phyloP scores from a whole-genome alignment of 2,329 filamentous ascomycete species.

The Clonostachys chloroleuca region DNA sequence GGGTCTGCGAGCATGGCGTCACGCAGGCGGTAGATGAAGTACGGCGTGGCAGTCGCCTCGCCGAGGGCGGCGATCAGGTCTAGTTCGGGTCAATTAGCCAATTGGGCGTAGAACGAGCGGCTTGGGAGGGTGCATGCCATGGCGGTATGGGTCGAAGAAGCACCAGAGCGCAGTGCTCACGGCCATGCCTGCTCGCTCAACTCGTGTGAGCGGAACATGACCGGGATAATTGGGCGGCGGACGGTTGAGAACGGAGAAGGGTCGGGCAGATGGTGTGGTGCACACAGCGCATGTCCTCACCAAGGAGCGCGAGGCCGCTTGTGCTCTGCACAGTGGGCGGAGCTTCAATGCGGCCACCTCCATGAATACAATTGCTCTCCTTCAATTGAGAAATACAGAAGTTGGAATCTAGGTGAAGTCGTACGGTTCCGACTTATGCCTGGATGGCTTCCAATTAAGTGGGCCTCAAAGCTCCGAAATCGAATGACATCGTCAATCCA shows the following conservation, averaged over 20 bases:
- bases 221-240: conserved; percentile 85
- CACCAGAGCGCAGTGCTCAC: conserved; percentile 60
- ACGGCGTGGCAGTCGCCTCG: conserved; percentile 90
- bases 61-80: conserved; percentile 94
- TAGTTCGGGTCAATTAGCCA: conserved; percentile 19
- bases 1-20: conserved; percentile 82
- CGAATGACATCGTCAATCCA: too few species aligned
- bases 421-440: too few species aligned
- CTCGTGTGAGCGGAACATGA: conserved; percentile 79
- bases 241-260: conserved; percentile 80
- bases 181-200: conserved; percentile 72
- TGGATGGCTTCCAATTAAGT: too few species aligned
- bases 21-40: conserved; percentile 89
- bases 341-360: too few species aligned
- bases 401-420: too few species aligned
- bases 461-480: too few species aligned
- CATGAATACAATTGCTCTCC: too few species aligned
- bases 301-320: too few species aligned
- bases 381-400: too few species aligned
- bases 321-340: too few species aligned
- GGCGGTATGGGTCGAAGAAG: conserved; percentile 72
- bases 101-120: not conserved
- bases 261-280: conserved; percentile 6
- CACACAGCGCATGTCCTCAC: conserved; percentile 1
- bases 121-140: conserved; percentile 42